phyloP scores from a whole-genome alignment of 108 stramenopile species.

The Bacterosira constricta region DNA sequence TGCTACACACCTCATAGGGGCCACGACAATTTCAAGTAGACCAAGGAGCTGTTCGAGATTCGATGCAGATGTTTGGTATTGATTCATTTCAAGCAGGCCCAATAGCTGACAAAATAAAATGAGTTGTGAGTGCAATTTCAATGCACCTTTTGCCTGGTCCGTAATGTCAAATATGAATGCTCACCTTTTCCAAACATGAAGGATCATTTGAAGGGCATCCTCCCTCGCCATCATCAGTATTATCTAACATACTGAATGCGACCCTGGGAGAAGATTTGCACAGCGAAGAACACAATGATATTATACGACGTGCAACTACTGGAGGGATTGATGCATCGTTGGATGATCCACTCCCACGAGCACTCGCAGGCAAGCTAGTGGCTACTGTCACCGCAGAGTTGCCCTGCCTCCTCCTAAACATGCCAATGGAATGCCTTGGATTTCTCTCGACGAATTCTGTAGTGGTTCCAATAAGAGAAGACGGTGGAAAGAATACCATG shows the following conservation, averaged over 20 bases:
- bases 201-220: not conserved
- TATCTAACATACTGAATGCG: conserved; percentile 56
- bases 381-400: conserved; percentile 70
- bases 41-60: conserved; percentile 82
- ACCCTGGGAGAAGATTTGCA: conserved; percentile 72
- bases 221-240: conserved; percentile 14
- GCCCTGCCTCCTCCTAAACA: conserved; percentile 52
- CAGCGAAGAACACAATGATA: conserved; percentile 58
- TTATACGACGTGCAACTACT: conserved; percentile 75
- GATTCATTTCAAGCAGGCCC: conserved; percentile 67
- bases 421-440: conserved; percentile 18
- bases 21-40: conserved; percentile 68
- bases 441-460: conserved; percentile 58
- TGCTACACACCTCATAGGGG: conserved; percentile 47
- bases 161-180: too few relatives aligned
- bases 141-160: too few relatives aligned
- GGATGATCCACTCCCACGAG: conserved; percentile 43
- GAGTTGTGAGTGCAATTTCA: too few relatives aligned
- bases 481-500: conserved; percentile 63
- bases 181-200: conserved; percentile 74
- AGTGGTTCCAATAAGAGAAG: conserved; percentile 67
- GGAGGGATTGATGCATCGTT: conserved; percentile 60
- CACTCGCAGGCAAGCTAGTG: conserved; percentile 73
- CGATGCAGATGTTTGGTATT: conserved; percentile 67
- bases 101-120: too few relatives aligned